Conservation (phyloP, 257 asterid genomes). For the Gardenia jasminoides region DNA sequence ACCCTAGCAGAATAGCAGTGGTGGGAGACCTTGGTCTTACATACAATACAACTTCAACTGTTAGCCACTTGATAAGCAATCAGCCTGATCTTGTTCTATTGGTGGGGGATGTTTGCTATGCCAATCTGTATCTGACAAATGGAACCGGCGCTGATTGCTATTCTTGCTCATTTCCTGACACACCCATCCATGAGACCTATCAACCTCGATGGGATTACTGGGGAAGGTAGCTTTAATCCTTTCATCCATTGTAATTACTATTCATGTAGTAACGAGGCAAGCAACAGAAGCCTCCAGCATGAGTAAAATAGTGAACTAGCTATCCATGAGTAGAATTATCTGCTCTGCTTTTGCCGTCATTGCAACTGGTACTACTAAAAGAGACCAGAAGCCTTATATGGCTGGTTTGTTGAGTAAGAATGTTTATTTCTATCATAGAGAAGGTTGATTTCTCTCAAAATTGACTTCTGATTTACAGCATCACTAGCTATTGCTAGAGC, state of each 20-base stretch:
- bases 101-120: slow-evolving; percentile 83
- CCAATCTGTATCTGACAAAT: slow-evolving; percentile 82
- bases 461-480: background rate
- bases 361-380: background rate
- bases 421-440: background rate
- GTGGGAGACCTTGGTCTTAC: slow-evolving; percentile 96
- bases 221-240: slow-evolving; percentile 69
- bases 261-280: background rate
- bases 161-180: slow-evolving; percentile 72
- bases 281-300: background rate
- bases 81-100: slow-evolving; percentile 71
- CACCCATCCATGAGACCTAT: slow-evolving; percentile 94
- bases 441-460: background rate
- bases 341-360: background rate
- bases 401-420: background rate
- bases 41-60: slow-evolving; percentile 82
- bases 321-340: background rate
- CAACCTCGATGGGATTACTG: slow-evolving; percentile 99
- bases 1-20: slow-evolving; percentile 69
- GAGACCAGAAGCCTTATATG: background rate
- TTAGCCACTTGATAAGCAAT: slow-evolving; percentile 62
- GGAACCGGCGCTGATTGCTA: slow-evolving; percentile 93
- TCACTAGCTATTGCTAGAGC: background rate
- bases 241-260: background rate
- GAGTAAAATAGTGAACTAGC: background rate